Evolutionary conservation across 352 stramenopile genomes (phyloP), one percentile per base, ranked within the genome.

Genomic region (Phytopythium cucurbitacearum): DNA sequence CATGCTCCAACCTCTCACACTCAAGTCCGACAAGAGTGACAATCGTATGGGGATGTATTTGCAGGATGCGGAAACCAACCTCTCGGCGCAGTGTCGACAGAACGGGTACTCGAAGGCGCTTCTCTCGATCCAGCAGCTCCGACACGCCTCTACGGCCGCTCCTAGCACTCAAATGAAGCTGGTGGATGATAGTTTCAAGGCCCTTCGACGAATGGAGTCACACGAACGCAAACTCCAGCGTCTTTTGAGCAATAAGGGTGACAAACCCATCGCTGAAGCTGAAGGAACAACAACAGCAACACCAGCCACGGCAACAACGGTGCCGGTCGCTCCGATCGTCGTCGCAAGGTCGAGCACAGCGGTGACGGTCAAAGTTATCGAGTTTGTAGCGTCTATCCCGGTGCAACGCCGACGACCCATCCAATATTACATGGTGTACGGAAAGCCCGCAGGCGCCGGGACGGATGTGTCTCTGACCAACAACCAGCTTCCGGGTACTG

Each of bases 401-500:
- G 59, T 53, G 5, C 53, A 67, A 6, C 59, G 62, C 11, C 70
- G 72, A 36, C 65, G 59, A 13, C 40, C 53, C 1, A 65, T 91
- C 9, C 53, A 62, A 8, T 90, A 87, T 42, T 91, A 93, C 47
- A 90, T 90, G 73, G 61, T 91, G 10, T 94, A 87, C 45, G 82
- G 73, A 1, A 94, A 96, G 46, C 55, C 72, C 0, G 69, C 67
- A 0, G 83, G 85, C 0, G 80, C 72, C 9, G 84, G 86, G 0
- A 96, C 83, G 5, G 73, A 76, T 45, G 81, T 95, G 5, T 92
- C 84, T 0, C 56, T 92, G 21, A 94, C 73, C 39, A 96, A 87
- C 57, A 76, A 70, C 13, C 67, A 73, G 9, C 74, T 80, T 0
- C 56, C 79, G 12, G 86, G 86, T 12, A 92, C 81, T 0, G 81